Evolutionary conservation across 441 rosid species (phyloP).

Genomic region (Euphorbia celastroides): DNA sequence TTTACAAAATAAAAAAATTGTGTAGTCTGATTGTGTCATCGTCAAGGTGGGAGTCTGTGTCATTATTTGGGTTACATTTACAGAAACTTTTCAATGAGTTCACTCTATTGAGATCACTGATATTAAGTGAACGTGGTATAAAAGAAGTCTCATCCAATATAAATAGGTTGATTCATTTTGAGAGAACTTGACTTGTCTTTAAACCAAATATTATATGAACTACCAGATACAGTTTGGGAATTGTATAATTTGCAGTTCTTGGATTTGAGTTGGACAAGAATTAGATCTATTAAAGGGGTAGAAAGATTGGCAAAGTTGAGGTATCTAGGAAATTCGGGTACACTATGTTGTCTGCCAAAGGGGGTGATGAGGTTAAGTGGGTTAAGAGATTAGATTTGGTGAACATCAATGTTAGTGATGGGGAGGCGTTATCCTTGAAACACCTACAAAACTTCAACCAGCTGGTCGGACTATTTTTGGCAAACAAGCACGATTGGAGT

Average conservation of each 20-base stretch:
- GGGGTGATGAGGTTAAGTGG: background rate
- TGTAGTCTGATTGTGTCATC: background rate
- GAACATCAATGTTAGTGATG: background rate
- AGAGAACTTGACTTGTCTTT: background rate
- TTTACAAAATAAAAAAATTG: background rate
- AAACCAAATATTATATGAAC: background rate
- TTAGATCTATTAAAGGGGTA: background rate
- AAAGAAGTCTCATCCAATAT: background rate
- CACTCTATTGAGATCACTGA: conserved; percentile 2
- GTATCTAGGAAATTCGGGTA: background rate
- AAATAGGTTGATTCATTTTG: conserved; percentile 3
- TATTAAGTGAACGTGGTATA: background rate
- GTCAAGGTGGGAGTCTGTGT: too few species aligned
- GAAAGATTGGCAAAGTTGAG: background rate
- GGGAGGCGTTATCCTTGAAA: background rate
- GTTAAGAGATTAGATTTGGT: background rate
- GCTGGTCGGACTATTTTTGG: background rate
- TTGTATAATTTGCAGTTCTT: conserved; percentile 7
- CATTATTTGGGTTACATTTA: background rate
- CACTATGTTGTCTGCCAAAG: background rate
- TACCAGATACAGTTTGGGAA: background rate
- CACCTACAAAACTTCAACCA: background rate
- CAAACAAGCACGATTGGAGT: background rate
- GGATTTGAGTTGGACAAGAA: background rate
- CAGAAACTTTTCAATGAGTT: background rate